Conservation (phyloP, 176 grass and related monocot genomes). For the Triticum dicoccoides region DNA sequence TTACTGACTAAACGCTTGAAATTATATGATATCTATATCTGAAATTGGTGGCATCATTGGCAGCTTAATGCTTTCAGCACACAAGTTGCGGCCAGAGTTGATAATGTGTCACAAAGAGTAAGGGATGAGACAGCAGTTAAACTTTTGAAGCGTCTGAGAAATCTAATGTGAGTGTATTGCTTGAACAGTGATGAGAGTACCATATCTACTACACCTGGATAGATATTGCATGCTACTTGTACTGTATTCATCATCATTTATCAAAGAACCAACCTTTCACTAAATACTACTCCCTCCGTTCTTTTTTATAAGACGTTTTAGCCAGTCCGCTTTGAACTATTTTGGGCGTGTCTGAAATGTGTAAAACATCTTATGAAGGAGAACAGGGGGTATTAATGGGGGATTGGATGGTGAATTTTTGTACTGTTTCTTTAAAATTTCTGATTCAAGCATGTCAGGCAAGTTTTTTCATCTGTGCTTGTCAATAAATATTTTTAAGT, state of each 20-base stretch:
- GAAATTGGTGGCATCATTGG: slow-evolving; percentile 39
- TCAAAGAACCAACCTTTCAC: slow-evolving; percentile 2
- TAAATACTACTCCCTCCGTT: neutral
- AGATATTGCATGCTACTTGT: slow-evolving; percentile 21
- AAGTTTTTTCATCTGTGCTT: slow-evolving; percentile 1
- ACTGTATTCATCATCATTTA: neutral
- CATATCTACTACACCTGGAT: slow-evolving; percentile 13
- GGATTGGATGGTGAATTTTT: neutral
- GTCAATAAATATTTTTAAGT: neutral
- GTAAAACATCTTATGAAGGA: too few species aligned
- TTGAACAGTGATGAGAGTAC: slow-evolving; percentile 9
- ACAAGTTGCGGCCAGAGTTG: slow-evolving; percentile 61
- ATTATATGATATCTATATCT: slow-evolving; percentile 26
- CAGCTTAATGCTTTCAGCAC: slow-evolving; percentile 90
- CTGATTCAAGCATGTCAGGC: neutral
- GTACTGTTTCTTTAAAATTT: slow-evolving; percentile 9
- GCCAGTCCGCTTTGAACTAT: too few species aligned
- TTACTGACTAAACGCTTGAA: slow-evolving; percentile 1
- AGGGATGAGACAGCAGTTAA: slow-evolving; percentile 61
- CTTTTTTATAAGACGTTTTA: too few species aligned
- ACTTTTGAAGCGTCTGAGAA: slow-evolving; percentile 87
- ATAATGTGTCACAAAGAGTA: slow-evolving; percentile 55
- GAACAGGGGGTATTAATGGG: neutral
- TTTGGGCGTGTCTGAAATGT: too few species aligned
- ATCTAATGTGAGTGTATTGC: slow-evolving; percentile 66